These are phyloP conservation scores for Hyphopichia burtonii DNA, from an alignment of 1,139 yeast genomes.

Conservation along the genomic window DNA sequence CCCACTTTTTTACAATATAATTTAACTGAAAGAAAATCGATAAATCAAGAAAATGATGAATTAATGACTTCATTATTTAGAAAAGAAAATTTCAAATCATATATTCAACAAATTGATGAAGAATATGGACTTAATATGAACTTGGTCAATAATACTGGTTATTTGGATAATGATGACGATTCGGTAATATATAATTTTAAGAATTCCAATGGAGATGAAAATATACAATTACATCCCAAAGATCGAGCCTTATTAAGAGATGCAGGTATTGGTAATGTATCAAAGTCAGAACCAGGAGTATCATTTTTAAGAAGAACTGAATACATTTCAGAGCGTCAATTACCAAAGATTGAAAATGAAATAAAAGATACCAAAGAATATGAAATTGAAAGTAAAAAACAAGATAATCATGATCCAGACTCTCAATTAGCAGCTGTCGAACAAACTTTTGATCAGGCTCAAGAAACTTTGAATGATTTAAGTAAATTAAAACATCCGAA, in stretches of 20 bases:
- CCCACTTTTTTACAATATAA: conserved; percentile 74
- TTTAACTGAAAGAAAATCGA: conserved; percentile 36
- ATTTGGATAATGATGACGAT: conserved; percentile 63
- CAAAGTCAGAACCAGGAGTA: conserved; percentile 61
- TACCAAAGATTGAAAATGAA: conserved; percentile 15
- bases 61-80: conserved; percentile 73
- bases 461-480: conserved; percentile 43
- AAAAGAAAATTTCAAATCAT: conserved; percentile 66
- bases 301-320: conserved; percentile 93
- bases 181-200: conserved; percentile 36
- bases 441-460: conserved; percentile 65
- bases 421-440: conserved; percentile 70
- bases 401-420: conserved; percentile 54
- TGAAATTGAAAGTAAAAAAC: conserved; percentile 16
- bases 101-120: conserved; percentile 69
- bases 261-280: conserved; percentile 55
- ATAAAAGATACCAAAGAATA: conserved; percentile 14
- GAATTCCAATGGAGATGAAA: conserved; percentile 11
- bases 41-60: conserved; percentile 56
- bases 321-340: conserved; percentile 60
- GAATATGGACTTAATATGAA: conserved; percentile 79
- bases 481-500: conserved; percentile 69
- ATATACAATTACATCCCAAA: conserved; percentile 59
- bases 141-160: conserved; percentile 63
- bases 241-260: conserved; percentile 80